Evolutionary conservation across 148 eudicot genomes (phyloP), one percentile per base, ranked within the genome.

Genomic region (Pouteria glomerata): DNA sequence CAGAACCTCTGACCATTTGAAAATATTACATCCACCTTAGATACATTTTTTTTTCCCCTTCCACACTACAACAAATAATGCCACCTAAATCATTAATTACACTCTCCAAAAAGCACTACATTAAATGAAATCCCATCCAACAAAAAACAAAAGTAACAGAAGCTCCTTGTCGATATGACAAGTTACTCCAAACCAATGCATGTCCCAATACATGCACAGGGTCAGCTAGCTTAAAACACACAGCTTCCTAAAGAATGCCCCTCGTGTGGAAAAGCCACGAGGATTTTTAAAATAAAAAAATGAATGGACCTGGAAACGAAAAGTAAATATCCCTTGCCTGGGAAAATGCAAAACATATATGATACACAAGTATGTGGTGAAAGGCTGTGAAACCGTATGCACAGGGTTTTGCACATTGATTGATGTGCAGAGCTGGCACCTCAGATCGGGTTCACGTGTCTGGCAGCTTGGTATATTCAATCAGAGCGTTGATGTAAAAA

Each of bases 401-500:
- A 79, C 70, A 78, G 35, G 42, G 37, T 71, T 66, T 53, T 51
- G 71, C 66, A 53, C 70, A 34, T 59, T 34, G 52, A 72, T n/a
- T 39, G 45, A 63, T 68, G 74, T 23, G 76, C 50, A 69, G 60
- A 44, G 19, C 31, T 24, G 33, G 39, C 33, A 29, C 42, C 33
- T 42, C 66, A 18, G 33, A 69, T 31, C 30, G 56, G 45, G 55
- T 44, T 50, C 64, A 62, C 24, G 29, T 7, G 37, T 37, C 18
- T 37, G 23, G 57, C 68, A 37, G n/a, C 29, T 11, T 39, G 53
- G 41, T 16, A 23, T 66, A 39, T 59, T 74, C 63, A 78, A 72
- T 88, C 87, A 2, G 90, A 13, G 53, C 87, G 83, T 74, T 87
- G 89, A 57, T 85, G 85, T 69, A 96, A 81, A 77, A 96, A 96